Base-by-base conservation (phyloP, 1,284 basidiomycete genomes). In the Sanghuangporus sanghuang region DNA sequence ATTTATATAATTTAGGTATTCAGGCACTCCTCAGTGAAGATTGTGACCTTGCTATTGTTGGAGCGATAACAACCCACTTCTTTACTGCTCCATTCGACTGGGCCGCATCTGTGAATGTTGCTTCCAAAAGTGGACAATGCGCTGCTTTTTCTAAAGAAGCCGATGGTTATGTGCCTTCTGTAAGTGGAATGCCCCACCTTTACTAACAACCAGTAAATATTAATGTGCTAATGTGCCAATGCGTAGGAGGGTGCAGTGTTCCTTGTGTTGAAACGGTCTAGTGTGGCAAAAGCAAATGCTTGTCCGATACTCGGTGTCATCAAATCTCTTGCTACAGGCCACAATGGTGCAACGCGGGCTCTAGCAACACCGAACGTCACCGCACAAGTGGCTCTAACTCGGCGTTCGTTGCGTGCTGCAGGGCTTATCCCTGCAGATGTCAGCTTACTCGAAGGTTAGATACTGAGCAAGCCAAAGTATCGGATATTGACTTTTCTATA, bases 81-180 rank as follows among this genome's bases (percentile, higher is more conserved):
- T 48, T 40, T 18, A 53, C 66, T 21, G 66, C 66, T 16, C 57
- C 67, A 16, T 68, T 68, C 39, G 27, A 59, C 8, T 68, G 66
- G 64, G 67, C 67, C 1, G 27, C 59, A 27, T 21, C 59, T 4
- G 64, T 62, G 16, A 62, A 64, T 35, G 64, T 67, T 2, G 55
- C 61, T 6, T 67, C 66, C 6, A 18, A 32, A 8, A 63, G 32
- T 6, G 66, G 67, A 1, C 64, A 64, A n/a, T 68, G 64, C 39
- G 40, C 61, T 2, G 46, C 67, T 2, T 68, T 68, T 46, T 68
- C 67, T 8, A 42, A 59, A 5, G 48, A 66, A 23, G 67, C 67
- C 12, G 67, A 68, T 53, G 67, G 67, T 12, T 68, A 67, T 49
- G 42, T 50, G 9, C 66, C 66, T 16, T 67, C 66, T 7, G 67